A percentile compares a stretch with the other conserved stretches of the same genome.
Conservation (phyloP, 306 rosid species). For the Trichosanthes cucumerina region DNA sequence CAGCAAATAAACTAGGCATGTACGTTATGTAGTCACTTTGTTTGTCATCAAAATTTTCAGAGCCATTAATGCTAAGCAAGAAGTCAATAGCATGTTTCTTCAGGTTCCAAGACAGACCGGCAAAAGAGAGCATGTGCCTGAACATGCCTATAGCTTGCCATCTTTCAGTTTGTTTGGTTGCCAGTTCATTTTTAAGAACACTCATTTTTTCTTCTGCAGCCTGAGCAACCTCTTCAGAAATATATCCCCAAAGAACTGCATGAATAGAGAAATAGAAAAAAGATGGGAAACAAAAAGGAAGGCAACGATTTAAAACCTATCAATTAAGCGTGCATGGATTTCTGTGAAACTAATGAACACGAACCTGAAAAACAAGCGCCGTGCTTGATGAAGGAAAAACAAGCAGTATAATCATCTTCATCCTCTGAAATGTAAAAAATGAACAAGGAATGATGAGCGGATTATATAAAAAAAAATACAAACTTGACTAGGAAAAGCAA, state of each 20-base stretch:
- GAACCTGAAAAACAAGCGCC: slow-evolving; percentile 83
- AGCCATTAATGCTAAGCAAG: slow-evolving; percentile 45
- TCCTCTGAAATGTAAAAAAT: slow-evolving; percentile 28
- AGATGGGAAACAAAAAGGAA: slow-evolving; percentile 14
- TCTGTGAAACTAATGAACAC: slow-evolving; percentile 14
- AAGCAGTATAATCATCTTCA: slow-evolving; percentile 40
- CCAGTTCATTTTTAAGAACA: slow-evolving; percentile 45
- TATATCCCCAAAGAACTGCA: slow-evolving; percentile 71
- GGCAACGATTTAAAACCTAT: slow-evolving; percentile 5
- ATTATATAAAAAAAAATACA: neutral
- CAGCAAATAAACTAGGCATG: slow-evolving; percentile 50
- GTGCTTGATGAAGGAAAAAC: slow-evolving; percentile 51
- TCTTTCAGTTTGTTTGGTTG: slow-evolving; percentile 46
- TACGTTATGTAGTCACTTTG: slow-evolving; percentile 31
- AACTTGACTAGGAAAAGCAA: neutral
- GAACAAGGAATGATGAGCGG: neutral
- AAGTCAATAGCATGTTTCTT: slow-evolving; percentile 58
- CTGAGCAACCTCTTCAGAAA: slow-evolving; percentile 41
- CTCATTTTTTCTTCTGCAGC: slow-evolving; percentile 45
- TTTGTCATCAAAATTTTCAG: slow-evolving; percentile 24
- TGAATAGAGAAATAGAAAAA: slow-evolving; percentile 11
- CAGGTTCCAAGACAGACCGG: slow-evolving; percentile 58
- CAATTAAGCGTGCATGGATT: neutral
- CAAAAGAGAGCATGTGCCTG: slow-evolving; percentile 48
- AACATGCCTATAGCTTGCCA: slow-evolving; percentile 80